Base-by-base conservation (phyloP, 179 eudicot species). In the Gypsophila paniculata region DNA sequence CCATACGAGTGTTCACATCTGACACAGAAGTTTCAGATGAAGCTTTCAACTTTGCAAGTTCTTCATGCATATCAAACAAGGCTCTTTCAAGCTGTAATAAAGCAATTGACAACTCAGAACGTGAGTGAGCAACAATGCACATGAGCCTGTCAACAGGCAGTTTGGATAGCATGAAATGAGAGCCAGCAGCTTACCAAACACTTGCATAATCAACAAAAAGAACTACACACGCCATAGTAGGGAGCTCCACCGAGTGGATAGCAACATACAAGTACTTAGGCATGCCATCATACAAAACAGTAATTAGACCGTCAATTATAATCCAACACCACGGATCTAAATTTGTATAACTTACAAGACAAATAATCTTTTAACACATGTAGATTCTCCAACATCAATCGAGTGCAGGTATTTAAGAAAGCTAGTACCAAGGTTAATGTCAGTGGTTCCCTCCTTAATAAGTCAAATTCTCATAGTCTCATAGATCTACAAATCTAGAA, bases 71-170 rank as follows among this genome's bases (percentile, higher is more conserved):
- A 54, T 87, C 89, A 77, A 79, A 85, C 73, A 95, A 78, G 53
- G 91, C 90, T 74, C 84, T 86, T 86, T 92, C 89, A 76, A 95
- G 96, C 99, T 95, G 89, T 79, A 81, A 68, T 49, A 18, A 62
- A 39, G 64, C 9, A 61, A 68, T 70, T 17, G 61, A 25, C 44
- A 25, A 34, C 61, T 59, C 65, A 55, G 25, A 76, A 62, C 62
- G 29, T 77, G 21, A 72, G 42, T 53, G 18, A 18, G 34, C 34
- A 21, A 63, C 67, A n/a, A 34, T 49, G 13, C 69, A 44, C 55
- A 63, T 0, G 68, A 29, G 34, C 34, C 34, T 29, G 34, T 4
- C 10, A 42, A 42, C 8, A 42, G 11, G 46, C 46, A 39, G 46
- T 36, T 63, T n/a, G 54, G 18, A 26, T 23, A 12, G 10, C 29